phyloP scores from a whole-genome alignment of 768 basidiomycete species.

The Russula abietina region DNA sequence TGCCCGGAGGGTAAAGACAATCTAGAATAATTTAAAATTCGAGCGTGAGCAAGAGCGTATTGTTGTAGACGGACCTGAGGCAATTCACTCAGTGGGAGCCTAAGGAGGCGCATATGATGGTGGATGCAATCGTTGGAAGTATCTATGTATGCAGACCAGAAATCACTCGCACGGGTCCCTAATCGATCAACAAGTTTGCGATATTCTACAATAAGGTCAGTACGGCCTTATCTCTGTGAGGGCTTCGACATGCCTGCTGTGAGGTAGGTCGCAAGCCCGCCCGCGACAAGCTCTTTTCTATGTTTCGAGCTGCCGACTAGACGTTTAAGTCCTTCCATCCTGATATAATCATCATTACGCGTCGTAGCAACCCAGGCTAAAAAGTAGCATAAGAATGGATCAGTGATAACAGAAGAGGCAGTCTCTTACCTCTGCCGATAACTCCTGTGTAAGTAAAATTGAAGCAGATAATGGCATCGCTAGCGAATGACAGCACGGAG shows the following conservation, averaged over 20 bases:
- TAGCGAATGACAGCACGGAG: constrained; percentile 49
- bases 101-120: constrained; percentile 5
- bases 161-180: constrained; percentile 16
- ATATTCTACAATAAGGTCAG: constrained; percentile 9
- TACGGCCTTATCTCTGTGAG: no score
- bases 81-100: constrained; percentile 11
- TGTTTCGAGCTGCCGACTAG: constrained; percentile 47
- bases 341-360: constrained; percentile 52
- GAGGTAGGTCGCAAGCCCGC: constrained; percentile 51
- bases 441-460: background rate
- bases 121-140: background rate
- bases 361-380: constrained; percentile 71
- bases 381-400: background rate
- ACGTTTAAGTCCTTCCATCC: constrained; percentile 58
- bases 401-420: background rate
- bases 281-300: constrained; percentile 70
- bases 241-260: constrained; percentile 34
- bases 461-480: constrained; percentile 42
- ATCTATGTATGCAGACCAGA: constrained; percentile 5
- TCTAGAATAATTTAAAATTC: constrained; percentile 6
- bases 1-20: constrained; percentile 26
- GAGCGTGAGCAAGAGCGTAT: background rate
- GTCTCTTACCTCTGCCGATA: constrained; percentile 10
- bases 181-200: constrained; percentile 17
- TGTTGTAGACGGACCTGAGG: constrained; percentile 19